These are phyloP conservation scores for Rhizomucor pusillus DNA, from an alignment of 371 early-diverging fungal genomes.

Conservation along the genomic window DNA sequence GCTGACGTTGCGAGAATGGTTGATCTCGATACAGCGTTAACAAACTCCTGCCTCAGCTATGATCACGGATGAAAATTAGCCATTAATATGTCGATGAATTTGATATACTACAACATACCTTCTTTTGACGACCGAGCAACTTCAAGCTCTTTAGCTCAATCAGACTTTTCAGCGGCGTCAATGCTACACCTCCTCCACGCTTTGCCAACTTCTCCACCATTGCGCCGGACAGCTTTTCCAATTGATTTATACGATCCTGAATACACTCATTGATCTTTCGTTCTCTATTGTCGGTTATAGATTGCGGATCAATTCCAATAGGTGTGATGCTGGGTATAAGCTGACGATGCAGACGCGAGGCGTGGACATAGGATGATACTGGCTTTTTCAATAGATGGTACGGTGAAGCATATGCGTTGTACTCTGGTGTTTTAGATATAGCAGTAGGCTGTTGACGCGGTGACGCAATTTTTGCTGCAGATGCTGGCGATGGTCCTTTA, in stretches of 20 bases:
- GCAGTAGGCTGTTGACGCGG: not conserved
- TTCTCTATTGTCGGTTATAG: conserved; percentile 67
- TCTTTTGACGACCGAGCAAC: conserved; percentile 69
- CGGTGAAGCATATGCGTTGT: conserved; percentile 44
- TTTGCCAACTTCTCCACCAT: not conserved
- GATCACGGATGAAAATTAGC: no score
- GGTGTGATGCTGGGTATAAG: conserved; percentile 79
- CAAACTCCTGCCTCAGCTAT: conserved; percentile 76
- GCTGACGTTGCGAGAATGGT: conserved; percentile 80
- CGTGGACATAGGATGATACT: conserved; percentile 46
- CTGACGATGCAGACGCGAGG: conserved; percentile 67
- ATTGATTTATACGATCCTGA: conserved; percentile 64
- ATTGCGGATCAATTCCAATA: conserved; percentile 71
- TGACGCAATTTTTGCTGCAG: no score
- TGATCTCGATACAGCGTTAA: conserved; percentile 21
- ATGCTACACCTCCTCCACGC: not conserved
- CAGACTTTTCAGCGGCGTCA: conserved; percentile 49
- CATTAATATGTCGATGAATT: not conserved
- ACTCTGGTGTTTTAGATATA: conserved; percentile 9
- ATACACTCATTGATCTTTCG: conserved; percentile 57
- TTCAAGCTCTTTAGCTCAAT: conserved; percentile 80
- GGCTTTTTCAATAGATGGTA: conserved; percentile 52
- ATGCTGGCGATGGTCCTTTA: no score
- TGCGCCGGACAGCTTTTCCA: conserved; percentile 31
- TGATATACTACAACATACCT: conserved; percentile 20